Conservation (phyloP, 331 rosid species). For the Acacia pycnantha region DNA sequence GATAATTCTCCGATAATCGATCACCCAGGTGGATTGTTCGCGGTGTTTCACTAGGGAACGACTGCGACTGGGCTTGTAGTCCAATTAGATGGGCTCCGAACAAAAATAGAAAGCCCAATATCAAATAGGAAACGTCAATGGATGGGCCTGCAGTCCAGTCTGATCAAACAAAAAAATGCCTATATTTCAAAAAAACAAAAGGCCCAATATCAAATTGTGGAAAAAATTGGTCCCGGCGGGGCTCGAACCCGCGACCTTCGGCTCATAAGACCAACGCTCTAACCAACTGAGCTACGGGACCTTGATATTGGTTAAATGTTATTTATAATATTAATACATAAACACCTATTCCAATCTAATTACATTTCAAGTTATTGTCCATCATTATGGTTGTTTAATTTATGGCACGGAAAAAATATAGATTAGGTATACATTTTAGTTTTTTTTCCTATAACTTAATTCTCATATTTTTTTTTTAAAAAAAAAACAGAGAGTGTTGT, state of each 20-base stretch:
- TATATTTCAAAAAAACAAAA: not conserved
- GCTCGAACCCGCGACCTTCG: conserved; percentile 93
- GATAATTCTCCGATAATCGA: conserved; percentile 17
- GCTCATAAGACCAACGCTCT: conserved; percentile 76
- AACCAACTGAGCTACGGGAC: conserved; percentile 17
- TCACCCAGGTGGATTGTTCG: not conserved
- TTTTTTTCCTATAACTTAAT: not conserved
- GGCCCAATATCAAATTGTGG: not conserved
- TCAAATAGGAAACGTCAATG: not conserved
- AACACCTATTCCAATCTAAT: too few relatives aligned
- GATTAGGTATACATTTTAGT: not conserved
- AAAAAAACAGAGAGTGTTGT: not conserved
- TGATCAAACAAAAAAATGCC: too few relatives aligned
- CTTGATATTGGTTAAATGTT: not conserved
- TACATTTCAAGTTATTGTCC: too few relatives aligned
- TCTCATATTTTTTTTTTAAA: not conserved
- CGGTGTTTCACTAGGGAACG: not conserved
- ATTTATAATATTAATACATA: too few relatives aligned
- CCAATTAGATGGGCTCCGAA: not conserved
- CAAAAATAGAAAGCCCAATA: not conserved
- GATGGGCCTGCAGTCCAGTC: too few relatives aligned
- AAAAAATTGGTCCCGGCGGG: conserved; percentile 62
- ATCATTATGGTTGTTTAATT: not conserved
- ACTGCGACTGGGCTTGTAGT: not conserved
- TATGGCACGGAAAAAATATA: too few relatives aligned